Evolutionary conservation across 352 stramenopile species (phyloP).

Genomic region (Phytopythium helicoides): DNA sequence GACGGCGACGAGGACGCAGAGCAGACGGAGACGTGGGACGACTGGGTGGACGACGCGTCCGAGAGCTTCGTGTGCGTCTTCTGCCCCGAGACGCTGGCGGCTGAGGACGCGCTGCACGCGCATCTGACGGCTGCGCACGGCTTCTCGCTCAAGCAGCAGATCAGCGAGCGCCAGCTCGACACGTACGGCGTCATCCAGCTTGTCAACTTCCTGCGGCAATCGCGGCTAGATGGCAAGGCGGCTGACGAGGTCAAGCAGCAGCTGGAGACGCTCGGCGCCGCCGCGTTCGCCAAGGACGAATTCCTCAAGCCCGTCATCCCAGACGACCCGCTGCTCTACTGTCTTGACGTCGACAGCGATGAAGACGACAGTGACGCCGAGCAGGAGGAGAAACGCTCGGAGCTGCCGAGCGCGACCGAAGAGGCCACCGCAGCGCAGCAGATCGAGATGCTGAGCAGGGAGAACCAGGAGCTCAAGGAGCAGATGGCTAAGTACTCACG

Average conservation of each 20-base stretch:
- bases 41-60: constrained; percentile 78
- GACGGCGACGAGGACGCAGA: constrained; percentile 23
- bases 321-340: constrained; percentile 83
- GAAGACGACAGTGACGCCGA: constrained; percentile 41
- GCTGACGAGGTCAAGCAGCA: constrained; percentile 41
- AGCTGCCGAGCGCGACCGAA: constrained; percentile 1
- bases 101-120: constrained; percentile 52
- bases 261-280: constrained; percentile 38
- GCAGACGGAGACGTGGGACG: constrained; percentile 81
- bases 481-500: constrained; percentile 74
- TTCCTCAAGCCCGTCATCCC: constrained; percentile 74
- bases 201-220: constrained; percentile 70
- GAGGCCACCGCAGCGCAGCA: constrained; percentile 15
- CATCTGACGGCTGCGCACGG: constrained; percentile 50
- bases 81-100: constrained; percentile 44
- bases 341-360: constrained; percentile 60
- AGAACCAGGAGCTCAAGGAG: constrained; percentile 75
- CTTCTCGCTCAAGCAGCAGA: constrained; percentile 62
- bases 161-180: constrained; percentile 52
- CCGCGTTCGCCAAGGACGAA: constrained; percentile 59
- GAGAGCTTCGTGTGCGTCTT: constrained; percentile 67
- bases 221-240: constrained; percentile 32
- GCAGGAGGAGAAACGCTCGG: constrained; percentile 30
- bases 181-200: constrained; percentile 81
- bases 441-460: constrained; percentile 44